A percentile compares a stretch with the other conserved stretches of the same genome.
phyloP scores from a whole-genome alignment of 345 rosid species.

The Pseudoturritis turrita region DNA sequence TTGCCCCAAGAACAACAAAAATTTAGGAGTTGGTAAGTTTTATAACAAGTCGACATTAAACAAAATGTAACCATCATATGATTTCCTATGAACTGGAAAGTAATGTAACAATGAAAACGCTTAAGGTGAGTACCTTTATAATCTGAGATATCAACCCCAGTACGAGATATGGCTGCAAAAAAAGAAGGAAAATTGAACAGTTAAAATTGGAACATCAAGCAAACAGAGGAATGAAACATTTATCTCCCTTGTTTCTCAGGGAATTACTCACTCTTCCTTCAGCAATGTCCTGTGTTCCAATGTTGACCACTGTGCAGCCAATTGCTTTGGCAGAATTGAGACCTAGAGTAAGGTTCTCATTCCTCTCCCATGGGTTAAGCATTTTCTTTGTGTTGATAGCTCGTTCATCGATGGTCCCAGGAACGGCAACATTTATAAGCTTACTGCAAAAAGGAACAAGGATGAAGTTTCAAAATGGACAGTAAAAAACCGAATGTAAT shows the following conservation, averaged over 20 bases:
- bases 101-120: neutral
- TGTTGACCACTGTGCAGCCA: conserved; percentile 97
- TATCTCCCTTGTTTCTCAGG: neutral
- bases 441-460: conserved; percentile 56
- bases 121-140: conserved; percentile 59
- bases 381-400: conserved; percentile 83
- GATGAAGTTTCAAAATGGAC: neutral
- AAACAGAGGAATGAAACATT: neutral
- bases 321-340: conserved; percentile 99
- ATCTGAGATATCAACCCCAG: conserved; percentile 98
- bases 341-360: conserved; percentile 94
- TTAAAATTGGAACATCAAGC: conserved; percentile 8
- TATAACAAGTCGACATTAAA: neutral
- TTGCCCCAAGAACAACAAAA: conserved; percentile 17
- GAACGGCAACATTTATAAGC: conserved; percentile 95
- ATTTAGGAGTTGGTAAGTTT: conserved; percentile 8
- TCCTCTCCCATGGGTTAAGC: conserved; percentile 97
- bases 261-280: conserved; percentile 83
- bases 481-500: neutral
- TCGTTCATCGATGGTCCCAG: conserved; percentile 97
- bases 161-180: conserved; percentile 78
- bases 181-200: conserved; percentile 1
- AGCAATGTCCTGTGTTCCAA: conserved; percentile 86
- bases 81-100: neutral
- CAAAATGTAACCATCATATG: neutral